Evolutionary conservation across 1,284 basidiomycete species (phyloP), one percentile per base, ranked within the genome.

Genomic region (Rhodotorula sp.): DNA sequence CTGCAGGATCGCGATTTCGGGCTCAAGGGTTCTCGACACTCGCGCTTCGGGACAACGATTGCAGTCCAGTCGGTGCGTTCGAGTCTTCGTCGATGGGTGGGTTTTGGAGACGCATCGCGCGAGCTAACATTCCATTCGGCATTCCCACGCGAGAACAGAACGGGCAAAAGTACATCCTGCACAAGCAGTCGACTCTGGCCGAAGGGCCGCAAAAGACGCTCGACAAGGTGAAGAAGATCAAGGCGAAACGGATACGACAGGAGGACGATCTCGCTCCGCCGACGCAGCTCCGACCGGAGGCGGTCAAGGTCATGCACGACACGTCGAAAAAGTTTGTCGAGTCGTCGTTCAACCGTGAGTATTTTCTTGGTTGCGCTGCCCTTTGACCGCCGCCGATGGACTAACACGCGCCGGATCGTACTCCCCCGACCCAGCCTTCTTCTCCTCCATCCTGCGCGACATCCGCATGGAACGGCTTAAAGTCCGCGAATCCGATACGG

Each of bases 1-100:
- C 34, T 68, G 39, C 58, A 64, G 43, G 39, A 47, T 16, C 43
- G 62, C 29, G 39, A 58, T 23, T 63, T 66, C 31, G 70, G 64
- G 3, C 48, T 74, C 23, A 71, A 71, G 23, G 68, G 88, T n/a
- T 90, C 92, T 23, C 87, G 94, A 43, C 94, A 97, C 82, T 92
- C 92, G 34, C 87, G 94, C 52, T 97, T 97, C 81, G 94, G 94
- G 0, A 97, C 94, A 0, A 96, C 93, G 3, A 89, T 97, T 73
- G 83, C 89, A 20, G 89, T 97, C 63, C 87, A 85, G 73, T 89
- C 77, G 26, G 79, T 79, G 49, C 59, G 78, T 62, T 34, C 34
- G 34, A 34, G 34, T 34, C 7, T 34, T 34, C 34, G 34, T 34
- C 7, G 34, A 34, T 34, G 34, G 3, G 7, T 34, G 34, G 34